Base-by-base conservation (phyloP, 108 stramenopile genomes). In the Skeletonema menzelii region DNA sequence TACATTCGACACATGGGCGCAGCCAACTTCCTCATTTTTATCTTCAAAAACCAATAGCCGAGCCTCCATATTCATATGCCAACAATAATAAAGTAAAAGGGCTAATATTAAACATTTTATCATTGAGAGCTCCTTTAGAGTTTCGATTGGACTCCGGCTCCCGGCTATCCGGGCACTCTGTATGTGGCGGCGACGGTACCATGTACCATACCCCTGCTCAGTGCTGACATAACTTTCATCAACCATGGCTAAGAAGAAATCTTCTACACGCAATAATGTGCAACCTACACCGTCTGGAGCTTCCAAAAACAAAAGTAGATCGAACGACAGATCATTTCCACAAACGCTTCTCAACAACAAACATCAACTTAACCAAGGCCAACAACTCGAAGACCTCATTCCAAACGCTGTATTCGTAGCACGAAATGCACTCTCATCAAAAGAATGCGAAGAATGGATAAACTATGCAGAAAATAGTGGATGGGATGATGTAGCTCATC, bases 391-490 rank as follows among this genome's bases (percentile, higher is more conserved):
- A 56, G 32, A 64, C 24, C 56, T 79, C 44, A 56, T 79, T 5
- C 59, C 70, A 4, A 72, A 80, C 32, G 79, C 83, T 4, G 80
- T 84, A n/a, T 84, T 55, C 58, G 76, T 77, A 8, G 37, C 72
- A 11, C 76, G 72, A 13, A 46, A 82, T 28, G 85, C 75, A 38
- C 70, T 95, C 10, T 75, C 87, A 11, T 35, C 68, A 19, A 56
- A 76, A 17, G 96, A 97, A 83, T 97, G 96, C 74, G 64, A 74
- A 26, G 82, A 80, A 8, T 97, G 96, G 96, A 88, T 97, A 34
- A 47, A 75, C 17, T 87, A 77, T 58, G 86, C 80, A 49, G 96
- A 96, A 65, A 58, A 69, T 28, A 38, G 47, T 40, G 60, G 61
- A 58, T 89, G 89, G 64, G 85, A 86, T 34, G 53, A 60, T 28